Evolutionary conservation across 495 filamentous ascomycete species (phyloP).

Genomic region (Xylaria curta): DNA sequence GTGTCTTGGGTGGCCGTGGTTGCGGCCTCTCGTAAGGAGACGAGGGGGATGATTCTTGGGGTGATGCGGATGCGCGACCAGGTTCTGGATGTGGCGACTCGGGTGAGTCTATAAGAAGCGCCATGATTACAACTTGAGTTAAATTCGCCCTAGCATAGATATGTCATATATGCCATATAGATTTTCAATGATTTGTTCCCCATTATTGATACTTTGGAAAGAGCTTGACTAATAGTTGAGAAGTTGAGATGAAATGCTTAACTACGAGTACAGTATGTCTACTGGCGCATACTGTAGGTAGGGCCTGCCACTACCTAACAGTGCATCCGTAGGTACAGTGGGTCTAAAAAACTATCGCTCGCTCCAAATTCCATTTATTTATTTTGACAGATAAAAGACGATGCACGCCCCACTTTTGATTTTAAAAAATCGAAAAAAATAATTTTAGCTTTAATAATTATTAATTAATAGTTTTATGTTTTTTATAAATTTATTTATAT

Average conservation of each 20-base stretch:
- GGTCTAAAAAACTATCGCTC: too few species aligned
- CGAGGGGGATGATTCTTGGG: neutral
- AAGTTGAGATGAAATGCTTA: neutral
- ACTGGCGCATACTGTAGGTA: neutral
- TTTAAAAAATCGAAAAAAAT: too few species aligned
- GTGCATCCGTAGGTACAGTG: too few species aligned
- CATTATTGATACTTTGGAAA: neutral
- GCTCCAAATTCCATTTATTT: too few species aligned
- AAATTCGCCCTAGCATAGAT: neutral
- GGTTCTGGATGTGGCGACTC: neutral
- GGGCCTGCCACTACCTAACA: too few species aligned
- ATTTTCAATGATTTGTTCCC: neutral
- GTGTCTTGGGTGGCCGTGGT: conserved; percentile 46
- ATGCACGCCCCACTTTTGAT: too few species aligned
- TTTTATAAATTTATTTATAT: too few species aligned
- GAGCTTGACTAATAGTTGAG: too few species aligned
- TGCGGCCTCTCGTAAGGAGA: conserved; percentile 39
- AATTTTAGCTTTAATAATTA: too few species aligned
- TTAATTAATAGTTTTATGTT: too few species aligned
- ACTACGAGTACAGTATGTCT: neutral
- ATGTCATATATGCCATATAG: neutral
- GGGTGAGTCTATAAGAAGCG: conserved; percentile 19
- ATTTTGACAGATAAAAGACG: too few species aligned
- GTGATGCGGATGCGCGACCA: neutral
- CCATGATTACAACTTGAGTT: neutral